Base-by-base conservation (phyloP, 805 yeast species). In the Maudiozyma bulderi region DNA sequence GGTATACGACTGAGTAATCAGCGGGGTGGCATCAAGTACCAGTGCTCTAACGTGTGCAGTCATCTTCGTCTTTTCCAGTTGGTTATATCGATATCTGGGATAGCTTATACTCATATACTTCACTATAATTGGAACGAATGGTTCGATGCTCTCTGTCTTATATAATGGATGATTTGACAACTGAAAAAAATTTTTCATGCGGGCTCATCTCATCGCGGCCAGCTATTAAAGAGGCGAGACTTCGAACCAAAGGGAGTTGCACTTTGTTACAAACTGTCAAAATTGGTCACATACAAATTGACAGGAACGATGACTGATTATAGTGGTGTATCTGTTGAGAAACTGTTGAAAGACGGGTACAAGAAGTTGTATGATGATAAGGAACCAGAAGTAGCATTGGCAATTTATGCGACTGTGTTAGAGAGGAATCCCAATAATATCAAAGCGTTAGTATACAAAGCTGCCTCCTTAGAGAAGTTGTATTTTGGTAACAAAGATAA, bases 11-110 rank as follows among this genome's bases (percentile, higher is more conserved):
- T 87, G 95, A 1, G 95, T 84, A 57, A 93, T 85, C 56, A 93
- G 71, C 6, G 99, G 99, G 46, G 96, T 93, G 3, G 99, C 98
- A 75, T 93, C 99, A 55, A 93, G 74, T 34, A 87, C 86, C 49
- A 95, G 72, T 1, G 81, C 72, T 52, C 76, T 71, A 32, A 81
- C 77, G 51, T 71, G 73, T 8, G 62, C 46, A 11, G 35, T 8
- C 44, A 42, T 42, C 28, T 20, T 20, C 26, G 34, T 9, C n/a
- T n/a, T 13, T 35, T 35, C 6, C 7, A 13, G 34, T 11, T 9
- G 3, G 9, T 8, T 32, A 32, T 32, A 11, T 32, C 9, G 40
- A 13, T 37, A 37, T 13, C 41, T 39, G 20, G 30, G 28, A 14
- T 39, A 38, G 40, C 28, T 38, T 4, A 9, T 33, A 33, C n/a